Percentiles rank a stretch among this genome's conserved stretches.
Conservation (phyloP, 208 protist species). For the Endotrypanum monterogeii region DNA sequence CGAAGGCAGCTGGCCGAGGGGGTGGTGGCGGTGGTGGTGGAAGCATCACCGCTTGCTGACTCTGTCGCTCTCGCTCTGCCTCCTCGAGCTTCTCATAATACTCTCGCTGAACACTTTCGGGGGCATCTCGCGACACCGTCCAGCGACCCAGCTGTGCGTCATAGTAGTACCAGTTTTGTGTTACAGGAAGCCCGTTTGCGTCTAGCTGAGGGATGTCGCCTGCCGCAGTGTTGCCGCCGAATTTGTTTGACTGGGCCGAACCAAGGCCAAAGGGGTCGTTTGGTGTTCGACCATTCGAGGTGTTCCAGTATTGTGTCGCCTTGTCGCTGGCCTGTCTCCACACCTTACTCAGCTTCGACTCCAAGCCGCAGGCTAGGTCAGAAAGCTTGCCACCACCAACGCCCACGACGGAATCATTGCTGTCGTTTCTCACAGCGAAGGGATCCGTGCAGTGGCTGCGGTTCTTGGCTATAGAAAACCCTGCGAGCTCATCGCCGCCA, state of each 20-base stretch:
- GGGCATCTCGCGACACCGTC: constrained; percentile 73
- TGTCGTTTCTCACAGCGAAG: not conserved
- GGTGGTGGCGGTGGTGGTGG: constrained; percentile 34
- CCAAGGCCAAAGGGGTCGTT: constrained; percentile 33
- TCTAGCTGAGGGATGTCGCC: constrained; percentile 63
- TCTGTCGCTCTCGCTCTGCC: constrained; percentile 56
- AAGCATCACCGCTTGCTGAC: constrained; percentile 41
- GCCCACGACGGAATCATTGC: not conserved
- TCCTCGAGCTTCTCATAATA: constrained; percentile 61
- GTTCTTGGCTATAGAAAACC: constrained; percentile 28
- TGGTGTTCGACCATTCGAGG: constrained; percentile 7
- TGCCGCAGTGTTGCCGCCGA: constrained; percentile 11
- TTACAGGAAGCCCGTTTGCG: constrained; percentile 79
- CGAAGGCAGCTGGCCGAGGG: not conserved
- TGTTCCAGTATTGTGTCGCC: constrained; percentile 33
- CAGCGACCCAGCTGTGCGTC: constrained; percentile 70
- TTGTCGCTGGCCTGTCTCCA: constrained; percentile 37
- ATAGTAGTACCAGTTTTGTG: constrained; percentile 87
- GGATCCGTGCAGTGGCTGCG: constrained; percentile 24
- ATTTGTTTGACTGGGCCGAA: not conserved
- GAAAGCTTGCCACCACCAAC: constrained; percentile 6
- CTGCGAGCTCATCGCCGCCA: constrained; percentile 16
- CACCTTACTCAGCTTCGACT: constrained; percentile 25
- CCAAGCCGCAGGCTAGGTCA: constrained; percentile 19
- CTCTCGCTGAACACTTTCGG: constrained; percentile 64